Base-by-base conservation (phyloP, 139 green algal genomes). In the Closterium sp. region DNA sequence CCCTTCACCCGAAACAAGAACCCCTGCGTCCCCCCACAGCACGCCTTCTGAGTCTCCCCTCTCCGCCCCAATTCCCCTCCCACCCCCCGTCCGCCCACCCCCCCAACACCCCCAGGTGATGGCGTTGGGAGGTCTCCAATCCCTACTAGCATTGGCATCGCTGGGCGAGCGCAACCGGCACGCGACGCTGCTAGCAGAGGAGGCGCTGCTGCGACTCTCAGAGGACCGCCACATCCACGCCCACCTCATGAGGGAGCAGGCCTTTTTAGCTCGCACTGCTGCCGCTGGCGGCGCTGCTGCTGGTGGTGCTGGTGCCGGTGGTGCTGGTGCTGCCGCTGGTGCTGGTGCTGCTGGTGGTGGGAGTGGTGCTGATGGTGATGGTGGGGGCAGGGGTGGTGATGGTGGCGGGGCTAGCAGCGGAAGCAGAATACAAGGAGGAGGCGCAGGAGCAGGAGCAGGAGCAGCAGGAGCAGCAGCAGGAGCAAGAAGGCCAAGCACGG, bases 91-190 rank as follows among this genome's bases (percentile, higher is more conserved):
- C n/a, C n/a, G n/a, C n/a, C n/a, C n/a, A n/a, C n/a, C n/a, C n/a
- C n/a, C n/a, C n/a, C n/a, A n/a, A n/a, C n/a, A n/a, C n/a, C n/a
- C n/a, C n/a, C 91, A 91, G 85, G 88, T 93, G 27, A 90, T 93
- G 91, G 85, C 90, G 21, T 91, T 95, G 86, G 93, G 93, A 7
- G 93, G 93, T 24, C 87, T 95, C 31, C 90, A 92, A 31, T 92
- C 84, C 6, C 93, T 95, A 3, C 62, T 95, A 19, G n/a, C 62
- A n/a, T n/a, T 95, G 4, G 31, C 87, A n/a, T 28, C 38, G 32
- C 70, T 94, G 62, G 91, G 89, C 17, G 91, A 92, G 17, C 70
- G 85, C 29, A 95, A 95, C 93, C 86, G 50, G 11, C 91, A 94
- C 85, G 91, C 93, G 4, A 92, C 91, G 22, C 89, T 93, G 38